These are phyloP conservation scores for Epichloe sylvatica DNA, from an alignment of 2,329 filamentous ascomycete species.

Conservation along the genomic window DNA sequence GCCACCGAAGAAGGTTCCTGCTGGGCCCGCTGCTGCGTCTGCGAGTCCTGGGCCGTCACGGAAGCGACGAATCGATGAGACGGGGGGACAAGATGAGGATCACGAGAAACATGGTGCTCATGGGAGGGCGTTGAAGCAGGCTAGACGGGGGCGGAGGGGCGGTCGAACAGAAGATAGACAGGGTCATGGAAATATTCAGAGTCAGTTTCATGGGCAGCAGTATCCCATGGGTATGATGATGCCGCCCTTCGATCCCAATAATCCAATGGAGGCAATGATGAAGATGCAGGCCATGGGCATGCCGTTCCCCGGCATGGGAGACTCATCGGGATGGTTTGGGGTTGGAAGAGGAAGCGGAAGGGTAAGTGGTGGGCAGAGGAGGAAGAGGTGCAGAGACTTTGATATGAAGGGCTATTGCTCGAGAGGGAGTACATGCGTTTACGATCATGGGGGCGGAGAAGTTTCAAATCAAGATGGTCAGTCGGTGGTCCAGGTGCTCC, in stretches of 20 bases:
- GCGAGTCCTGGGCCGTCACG: constrained; percentile 9
- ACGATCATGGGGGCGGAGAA: constrained; percentile 42
- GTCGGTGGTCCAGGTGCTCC: not conserved
- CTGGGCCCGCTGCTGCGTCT: not conserved
- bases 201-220: constrained; percentile 7
- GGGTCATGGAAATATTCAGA: not conserved
- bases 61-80: constrained; percentile 25
- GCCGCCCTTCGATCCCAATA: constrained; percentile 41
- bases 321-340: constrained; percentile 15
- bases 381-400: constrained; percentile 50
- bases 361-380: constrained; percentile 17
- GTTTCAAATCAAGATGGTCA: constrained; percentile 13
- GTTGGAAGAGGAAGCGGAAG: constrained; percentile 7
- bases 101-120: not conserved
- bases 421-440: constrained; percentile 51
- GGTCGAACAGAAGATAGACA: constrained; percentile 13
- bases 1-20: not conserved
- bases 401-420: constrained; percentile 61
- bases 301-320: constrained; percentile 26
- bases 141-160: constrained; percentile 36
- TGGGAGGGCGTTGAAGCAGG: constrained; percentile 41
- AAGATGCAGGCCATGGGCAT: constrained; percentile 46
- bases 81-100: constrained; percentile 5
- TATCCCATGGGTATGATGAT: constrained; percentile 4
- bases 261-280: constrained; percentile 47